Evolutionary conservation across 2,329 filamentous ascomycete species (phyloP).

Genomic region (Aspergillus neotritici): DNA sequence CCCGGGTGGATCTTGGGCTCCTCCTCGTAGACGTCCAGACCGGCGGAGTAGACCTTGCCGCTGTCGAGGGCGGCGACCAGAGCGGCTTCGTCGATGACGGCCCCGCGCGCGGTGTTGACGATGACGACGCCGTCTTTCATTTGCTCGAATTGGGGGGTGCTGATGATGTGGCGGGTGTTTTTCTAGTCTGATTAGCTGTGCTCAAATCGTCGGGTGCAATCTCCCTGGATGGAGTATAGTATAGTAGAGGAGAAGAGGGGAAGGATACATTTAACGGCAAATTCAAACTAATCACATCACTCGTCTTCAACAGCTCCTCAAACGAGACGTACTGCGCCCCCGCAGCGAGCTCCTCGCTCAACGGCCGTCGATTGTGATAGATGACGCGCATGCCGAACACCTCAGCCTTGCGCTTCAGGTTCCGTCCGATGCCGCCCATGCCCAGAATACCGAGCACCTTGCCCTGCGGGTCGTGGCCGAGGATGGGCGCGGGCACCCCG

Average conservation of each 20-base stretch:
- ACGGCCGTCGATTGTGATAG: conserved; percentile 65
- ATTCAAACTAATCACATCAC: conserved; percentile 75
- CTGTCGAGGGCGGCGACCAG: conserved; percentile 66
- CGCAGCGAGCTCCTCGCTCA: conserved; percentile 48
- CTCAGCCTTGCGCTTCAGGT: conserved; percentile 66
- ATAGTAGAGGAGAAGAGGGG: conserved; percentile 1
- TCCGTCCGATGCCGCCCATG: conserved; percentile 80
- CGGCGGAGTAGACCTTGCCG: conserved; percentile 64
- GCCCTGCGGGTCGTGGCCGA: conserved; percentile 71
- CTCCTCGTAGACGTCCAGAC: conserved; percentile 77
- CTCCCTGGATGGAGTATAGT: background rate
- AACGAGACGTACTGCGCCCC: conserved; percentile 54
- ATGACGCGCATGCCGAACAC: conserved; percentile 70
- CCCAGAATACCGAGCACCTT: conserved; percentile 76
- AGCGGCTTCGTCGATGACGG: conserved; percentile 74
- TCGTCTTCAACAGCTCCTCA: conserved; percentile 62
- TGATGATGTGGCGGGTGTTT: conserved; percentile 70
- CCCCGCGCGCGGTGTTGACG: conserved; percentile 77
- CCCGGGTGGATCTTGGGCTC: conserved; percentile 72
- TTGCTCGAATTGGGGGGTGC: conserved; percentile 60
- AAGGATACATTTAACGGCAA: conserved; percentile 69
- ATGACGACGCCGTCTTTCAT: conserved; percentile 76
- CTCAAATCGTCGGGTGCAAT: background rate
- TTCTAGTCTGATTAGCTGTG: conserved; percentile 31
- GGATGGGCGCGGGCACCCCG: conserved; percentile 48